Evolutionary conservation across 768 basidiomycete genomes (phyloP), one percentile per base, ranked within the genome.

Genomic region (Suillus luteus): DNA sequence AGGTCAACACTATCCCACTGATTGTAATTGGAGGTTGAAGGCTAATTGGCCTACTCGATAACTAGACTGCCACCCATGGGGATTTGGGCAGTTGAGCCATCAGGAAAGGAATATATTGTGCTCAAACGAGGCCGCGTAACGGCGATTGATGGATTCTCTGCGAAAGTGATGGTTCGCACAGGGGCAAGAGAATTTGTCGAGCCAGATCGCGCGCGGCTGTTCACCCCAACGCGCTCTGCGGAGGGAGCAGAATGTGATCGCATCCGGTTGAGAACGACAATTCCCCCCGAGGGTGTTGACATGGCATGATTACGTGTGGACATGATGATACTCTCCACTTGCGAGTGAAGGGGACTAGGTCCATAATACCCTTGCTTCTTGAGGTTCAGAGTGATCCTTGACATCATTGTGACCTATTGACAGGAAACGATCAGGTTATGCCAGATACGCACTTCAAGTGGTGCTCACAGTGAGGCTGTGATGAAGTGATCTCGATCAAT

Each of bases 361-460:
- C 51, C 57, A 5, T 35, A 52, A 8, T 17, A 19, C 11, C 48
- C 60, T 51, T 73, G 75, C 72, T 82, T 84, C 73, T 77, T 83
- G 15, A 89, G 78, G 70, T 83, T 85, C 24, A 89, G 80, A 1
- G 87, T 88, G 57, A 89, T 88, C 10, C 88, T 81, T 3, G 86
- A 88, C 82, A 88, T 87, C 85, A 88, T 89, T 0, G 85, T 79
- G 12, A 89, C 85, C 73, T 83, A 68, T 33, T 70, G 33, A 62
- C 11, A 17, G 15, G 35, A 46, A 52, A 41, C 5, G 55, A 7
- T 38, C 51, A 61, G 43, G 19, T 55, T 41, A 48, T 44, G 49
- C 35, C 3, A 2, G 31, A 11, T n/a, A 12, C 12, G 1, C 17
- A 19, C 22, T 15, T 57, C 31, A 33, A 43, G 24, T 17, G 46